phyloP scores from a whole-genome alignment of 106 monocot genomes.

The Gastrodia elata region DNA sequence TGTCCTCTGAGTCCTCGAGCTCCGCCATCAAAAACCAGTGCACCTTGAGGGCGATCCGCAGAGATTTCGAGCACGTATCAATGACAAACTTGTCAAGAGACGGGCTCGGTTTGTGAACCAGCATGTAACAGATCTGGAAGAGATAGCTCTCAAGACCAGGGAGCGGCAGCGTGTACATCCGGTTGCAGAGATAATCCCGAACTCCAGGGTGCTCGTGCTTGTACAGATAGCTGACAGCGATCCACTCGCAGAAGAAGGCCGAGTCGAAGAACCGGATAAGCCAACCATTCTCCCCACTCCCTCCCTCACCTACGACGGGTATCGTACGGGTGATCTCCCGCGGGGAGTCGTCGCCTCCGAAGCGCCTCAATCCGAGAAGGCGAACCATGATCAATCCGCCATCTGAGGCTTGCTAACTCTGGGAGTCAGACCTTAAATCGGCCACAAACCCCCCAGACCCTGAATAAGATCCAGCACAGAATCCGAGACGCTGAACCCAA shows the following conservation, averaged over 20 bases:
- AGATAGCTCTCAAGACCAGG: conserved; percentile 75
- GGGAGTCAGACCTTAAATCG: conserved; percentile 7
- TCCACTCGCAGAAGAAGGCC: conserved; percentile 99
- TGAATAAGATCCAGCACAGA: background rate
- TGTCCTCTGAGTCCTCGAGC: conserved; percentile 84
- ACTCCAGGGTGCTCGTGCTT: conserved; percentile 93
- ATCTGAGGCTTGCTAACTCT: conserved; percentile 4
- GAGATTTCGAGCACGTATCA: conserved; percentile 84
- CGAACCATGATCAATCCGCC: conserved; percentile 67
- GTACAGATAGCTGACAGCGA: conserved; percentile 99
- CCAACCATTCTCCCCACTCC: conserved; percentile 86
- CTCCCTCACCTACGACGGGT: conserved; percentile 23
- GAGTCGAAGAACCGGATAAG: conserved; percentile 97
- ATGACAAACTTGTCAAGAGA: conserved; percentile 95
- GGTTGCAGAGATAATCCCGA: conserved; percentile 94
- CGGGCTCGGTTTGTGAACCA: conserved; percentile 90
- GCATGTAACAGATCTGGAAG: conserved; percentile 99
- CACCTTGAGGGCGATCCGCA: conserved; percentile 89
- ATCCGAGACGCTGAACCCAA: conserved; percentile 11
- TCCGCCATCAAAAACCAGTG: conserved; percentile 97
- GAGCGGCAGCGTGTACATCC: conserved; percentile 95
- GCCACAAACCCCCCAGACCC: background rate
- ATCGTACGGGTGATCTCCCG: conserved; percentile 58
- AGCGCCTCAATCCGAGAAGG: conserved; percentile 60
- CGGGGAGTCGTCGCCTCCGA: conserved; percentile 55